phyloP scores from a whole-genome alignment of 192 early-diverging fungal genomes.

The Backusella liffmaniae region DNA sequence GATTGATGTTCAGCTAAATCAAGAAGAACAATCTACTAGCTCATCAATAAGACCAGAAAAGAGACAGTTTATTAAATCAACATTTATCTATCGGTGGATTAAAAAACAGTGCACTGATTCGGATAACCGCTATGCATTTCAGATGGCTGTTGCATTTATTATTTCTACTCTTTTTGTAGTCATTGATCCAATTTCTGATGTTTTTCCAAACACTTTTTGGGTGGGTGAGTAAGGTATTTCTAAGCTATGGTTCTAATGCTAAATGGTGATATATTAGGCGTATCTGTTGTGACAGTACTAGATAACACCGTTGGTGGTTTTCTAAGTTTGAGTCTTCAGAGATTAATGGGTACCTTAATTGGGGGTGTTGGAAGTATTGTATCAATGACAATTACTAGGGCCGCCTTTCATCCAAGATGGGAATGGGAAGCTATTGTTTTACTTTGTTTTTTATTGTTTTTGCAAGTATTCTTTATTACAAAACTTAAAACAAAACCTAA shows the following conservation, averaged over 20 bases:
- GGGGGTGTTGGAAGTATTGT: neutral
- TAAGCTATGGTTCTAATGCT: neutral
- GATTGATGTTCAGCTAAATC: neutral
- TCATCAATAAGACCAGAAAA: neutral
- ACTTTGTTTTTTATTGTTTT: conserved; percentile 5
- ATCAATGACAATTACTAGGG: neutral
- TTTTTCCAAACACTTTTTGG: conserved; percentile 20
- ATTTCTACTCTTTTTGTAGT: conserved; percentile 15
- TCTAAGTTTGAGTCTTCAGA: conserved; percentile 12
- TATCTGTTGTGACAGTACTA: conserved; percentile 13
- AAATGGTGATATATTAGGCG: neutral
- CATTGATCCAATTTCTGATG: conserved; percentile 8
- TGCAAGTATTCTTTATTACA: conserved; percentile 22
- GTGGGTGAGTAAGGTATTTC: neutral
- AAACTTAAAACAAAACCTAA: conserved; percentile 14
- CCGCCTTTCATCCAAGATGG: conserved; percentile 11
- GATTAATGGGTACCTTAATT: conserved; percentile 16
- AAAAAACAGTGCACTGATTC: neutral
- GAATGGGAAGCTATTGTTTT: conserved; percentile 9
- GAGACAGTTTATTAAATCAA: neutral
- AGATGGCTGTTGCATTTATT: conserved; percentile 3
- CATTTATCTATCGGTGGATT: neutral
- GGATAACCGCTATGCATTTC: conserved; percentile 18
- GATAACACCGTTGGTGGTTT: conserved; percentile 14
- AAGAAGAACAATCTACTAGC: neutral